A percentile compares a stretch with the other conserved stretches of the same genome.
Conservation (phyloP, 768 basidiomycete species). For the Mycena capillaripes region DNA sequence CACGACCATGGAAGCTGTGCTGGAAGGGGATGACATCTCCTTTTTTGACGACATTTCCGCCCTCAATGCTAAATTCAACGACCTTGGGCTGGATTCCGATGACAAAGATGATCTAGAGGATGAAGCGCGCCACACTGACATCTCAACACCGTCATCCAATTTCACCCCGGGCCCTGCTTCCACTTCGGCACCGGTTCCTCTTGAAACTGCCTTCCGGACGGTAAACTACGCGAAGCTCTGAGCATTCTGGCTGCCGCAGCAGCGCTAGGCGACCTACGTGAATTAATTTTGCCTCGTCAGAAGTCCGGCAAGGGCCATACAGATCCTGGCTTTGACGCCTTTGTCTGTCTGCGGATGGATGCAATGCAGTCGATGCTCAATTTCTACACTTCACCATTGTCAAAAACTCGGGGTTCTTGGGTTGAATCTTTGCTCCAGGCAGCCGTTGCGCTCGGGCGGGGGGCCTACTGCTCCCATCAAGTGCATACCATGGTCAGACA, state of each 20-base stretch:
- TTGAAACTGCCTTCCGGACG: background rate
- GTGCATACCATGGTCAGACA: background rate
- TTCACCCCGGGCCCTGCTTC: no score
- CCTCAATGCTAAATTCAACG: background rate
- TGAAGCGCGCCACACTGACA: no score
- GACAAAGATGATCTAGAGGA: background rate
- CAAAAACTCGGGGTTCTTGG: constrained; percentile 1
- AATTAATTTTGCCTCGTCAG: background rate
- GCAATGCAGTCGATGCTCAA: constrained; percentile 13
- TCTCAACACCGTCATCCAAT: no score
- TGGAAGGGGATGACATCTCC: background rate
- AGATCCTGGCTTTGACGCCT: background rate
- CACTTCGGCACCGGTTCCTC: no score
- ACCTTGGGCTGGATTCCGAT: background rate
- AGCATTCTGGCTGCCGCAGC: background rate
- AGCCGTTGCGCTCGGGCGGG: background rate
- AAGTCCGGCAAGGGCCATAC: background rate
- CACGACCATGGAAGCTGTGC: background rate
- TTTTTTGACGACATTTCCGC: background rate
- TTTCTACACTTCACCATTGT: background rate
- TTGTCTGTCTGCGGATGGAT: constrained; percentile 19
- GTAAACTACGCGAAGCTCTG: constrained; percentile 16
- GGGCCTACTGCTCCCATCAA: background rate
- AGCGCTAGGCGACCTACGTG: background rate
- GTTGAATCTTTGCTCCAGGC: constrained; percentile 2